Conservation (phyloP, 306 rosid species). For the Cucurbita ficifolia region DNA sequence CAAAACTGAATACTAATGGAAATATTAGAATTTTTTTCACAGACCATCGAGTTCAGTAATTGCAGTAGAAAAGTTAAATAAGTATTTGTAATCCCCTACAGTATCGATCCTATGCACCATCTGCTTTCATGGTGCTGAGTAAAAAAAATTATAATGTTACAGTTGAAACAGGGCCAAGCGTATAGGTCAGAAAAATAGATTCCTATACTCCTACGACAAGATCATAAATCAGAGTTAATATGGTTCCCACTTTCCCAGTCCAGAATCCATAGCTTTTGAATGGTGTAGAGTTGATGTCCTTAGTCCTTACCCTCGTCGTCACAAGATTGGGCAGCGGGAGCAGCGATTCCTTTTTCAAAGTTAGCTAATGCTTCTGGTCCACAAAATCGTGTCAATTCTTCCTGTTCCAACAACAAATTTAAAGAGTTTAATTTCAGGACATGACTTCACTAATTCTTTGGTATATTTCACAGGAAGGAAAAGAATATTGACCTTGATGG, state of each 20-base stretch:
- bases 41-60: not conserved
- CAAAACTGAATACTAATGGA: not conserved
- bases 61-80: not conserved
- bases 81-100: not conserved
- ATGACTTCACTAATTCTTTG: no score
- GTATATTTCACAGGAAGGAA: no score
- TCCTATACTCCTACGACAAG: conserved; percentile 22
- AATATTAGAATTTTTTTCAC: not conserved
- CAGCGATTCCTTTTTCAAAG: conserved; percentile 24
- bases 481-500: conserved; percentile 44
- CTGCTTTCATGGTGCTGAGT: not conserved
- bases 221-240: not conserved
- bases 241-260: not conserved
- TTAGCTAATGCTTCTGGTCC: conserved; percentile 71
- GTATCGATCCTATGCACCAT: not conserved
- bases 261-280: conserved; percentile 4
- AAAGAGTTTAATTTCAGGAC: not conserved
- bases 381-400: conserved; percentile 63
- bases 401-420: conserved; percentile 32
- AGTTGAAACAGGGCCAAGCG: conserved; percentile 16
- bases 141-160: not conserved
- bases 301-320: conserved; percentile 20
- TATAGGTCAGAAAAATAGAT: conserved; percentile 24
- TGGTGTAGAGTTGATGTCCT: not conserved
- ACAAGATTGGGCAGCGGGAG: conserved; percentile 5